Conservation (phyloP, 2,329 filamentous ascomycete species). For the Calcarisporium arbuscula region DNA sequence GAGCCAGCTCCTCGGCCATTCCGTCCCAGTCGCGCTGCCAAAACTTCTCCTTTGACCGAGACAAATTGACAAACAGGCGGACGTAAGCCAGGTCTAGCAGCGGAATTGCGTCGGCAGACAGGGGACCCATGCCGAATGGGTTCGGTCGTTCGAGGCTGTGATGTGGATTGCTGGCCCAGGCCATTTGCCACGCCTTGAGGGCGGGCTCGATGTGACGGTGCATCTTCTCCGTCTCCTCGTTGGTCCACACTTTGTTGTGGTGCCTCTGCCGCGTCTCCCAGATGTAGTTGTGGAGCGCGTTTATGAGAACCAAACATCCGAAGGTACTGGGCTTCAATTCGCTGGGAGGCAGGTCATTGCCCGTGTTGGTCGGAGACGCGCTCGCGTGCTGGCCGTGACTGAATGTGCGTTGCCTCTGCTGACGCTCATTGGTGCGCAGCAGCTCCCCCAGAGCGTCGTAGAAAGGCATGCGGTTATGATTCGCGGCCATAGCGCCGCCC, state of each 20-base stretch:
- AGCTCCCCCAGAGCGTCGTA: conserved; percentile 75
- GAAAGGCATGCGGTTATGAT: conserved; percentile 70
- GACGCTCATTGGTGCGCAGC: conserved; percentile 66
- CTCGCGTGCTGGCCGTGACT: conserved; percentile 10
- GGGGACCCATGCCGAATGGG: conserved; percentile 70
- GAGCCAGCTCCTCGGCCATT: conserved; percentile 80
- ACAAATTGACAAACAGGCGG: conserved; percentile 87
- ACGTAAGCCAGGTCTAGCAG: conserved; percentile 89
- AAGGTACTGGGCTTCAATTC: conserved; percentile 82
- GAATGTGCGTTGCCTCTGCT: conserved; percentile 46
- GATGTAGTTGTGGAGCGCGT: conserved; percentile 94
- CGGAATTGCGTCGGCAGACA: conserved; percentile 87
- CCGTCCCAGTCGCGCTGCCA: conserved; percentile 92
- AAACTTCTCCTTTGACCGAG: conserved; percentile 83
- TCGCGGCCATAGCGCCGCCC: conserved; percentile 64
- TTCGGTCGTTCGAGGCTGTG: conserved; percentile 82
- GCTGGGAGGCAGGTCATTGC: conserved; percentile 43
- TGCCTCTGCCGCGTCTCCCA: conserved; percentile 95
- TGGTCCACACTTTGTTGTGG: conserved; percentile 81
- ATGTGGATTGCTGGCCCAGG: conserved; percentile 80
- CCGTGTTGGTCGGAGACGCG: conserved; percentile 1
- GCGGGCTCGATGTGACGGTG: conserved; percentile 92
- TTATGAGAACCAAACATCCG: conserved; percentile 85
- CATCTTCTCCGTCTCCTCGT: conserved; percentile 91
- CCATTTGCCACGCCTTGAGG: conserved; percentile 86